These are phyloP conservation scores for Venturia nashicola DNA, from an alignment of 2,329 filamentous ascomycete species.

Conservation along the genomic window DNA sequence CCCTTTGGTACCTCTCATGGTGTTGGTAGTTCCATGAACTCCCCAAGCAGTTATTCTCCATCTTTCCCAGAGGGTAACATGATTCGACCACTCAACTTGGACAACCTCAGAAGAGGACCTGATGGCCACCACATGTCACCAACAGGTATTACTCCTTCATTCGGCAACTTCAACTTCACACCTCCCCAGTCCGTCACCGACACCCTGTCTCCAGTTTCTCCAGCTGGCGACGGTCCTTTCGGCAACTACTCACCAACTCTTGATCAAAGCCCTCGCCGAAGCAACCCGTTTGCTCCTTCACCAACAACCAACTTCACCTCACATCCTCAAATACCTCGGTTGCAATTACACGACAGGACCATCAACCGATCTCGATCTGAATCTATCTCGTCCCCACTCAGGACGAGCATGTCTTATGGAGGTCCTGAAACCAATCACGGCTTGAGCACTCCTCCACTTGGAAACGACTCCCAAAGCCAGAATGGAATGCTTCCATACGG, in stretches of 20 bases:
- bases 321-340: constrained; percentile 28
- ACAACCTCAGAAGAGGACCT: constrained; percentile 50
- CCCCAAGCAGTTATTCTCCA: constrained; percentile 28
- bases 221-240: constrained; percentile 27
- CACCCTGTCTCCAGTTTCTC: constrained; percentile 31
- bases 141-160: constrained; percentile 53
- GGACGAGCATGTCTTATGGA: constrained; percentile 34
- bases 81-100: constrained; percentile 56
- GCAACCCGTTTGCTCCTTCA: constrained; percentile 25
- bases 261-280: constrained; percentile 15
- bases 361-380: constrained; percentile 29
- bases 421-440: constrained; percentile 14
- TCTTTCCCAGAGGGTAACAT: constrained; percentile 42
- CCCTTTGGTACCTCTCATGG: constrained; percentile 33
- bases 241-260: constrained; percentile 21
- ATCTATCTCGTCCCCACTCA: constrained; percentile 30
- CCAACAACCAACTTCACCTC: constrained; percentile 23
- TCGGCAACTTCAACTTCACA: constrained; percentile 54
- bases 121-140: constrained; percentile 55
- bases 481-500: constrained; percentile 9
- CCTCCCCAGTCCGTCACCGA: constrained; percentile 39
- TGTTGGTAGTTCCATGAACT: constrained; percentile 36
- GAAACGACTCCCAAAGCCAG: constrained; percentile 18
- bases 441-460: constrained; percentile 15
- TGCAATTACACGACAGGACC: constrained; percentile 29